Evolutionary conservation across 73 alveolate species (phyloP).

Genomic region (Breviolum minutum): DNA sequence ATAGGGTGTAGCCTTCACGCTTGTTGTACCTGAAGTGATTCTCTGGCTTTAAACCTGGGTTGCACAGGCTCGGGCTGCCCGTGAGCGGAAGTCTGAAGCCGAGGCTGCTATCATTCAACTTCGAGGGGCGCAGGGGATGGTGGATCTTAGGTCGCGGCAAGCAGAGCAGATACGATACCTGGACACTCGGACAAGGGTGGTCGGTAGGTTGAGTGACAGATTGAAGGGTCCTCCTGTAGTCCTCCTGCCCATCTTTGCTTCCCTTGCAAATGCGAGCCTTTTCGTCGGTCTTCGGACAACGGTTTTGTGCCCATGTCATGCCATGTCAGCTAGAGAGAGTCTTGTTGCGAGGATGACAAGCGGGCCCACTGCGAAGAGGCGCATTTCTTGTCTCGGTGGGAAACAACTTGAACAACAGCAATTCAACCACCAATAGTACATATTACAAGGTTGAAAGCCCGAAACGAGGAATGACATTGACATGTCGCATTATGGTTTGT

Average conservation of each 20-base stretch:
- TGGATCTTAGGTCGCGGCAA: constrained; percentile 38
- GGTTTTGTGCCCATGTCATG: neutral
- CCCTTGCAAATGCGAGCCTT: too few relatives aligned
- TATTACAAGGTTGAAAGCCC: too few relatives aligned
- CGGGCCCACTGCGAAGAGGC: constrained; percentile 63
- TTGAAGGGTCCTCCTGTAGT: too few relatives aligned
- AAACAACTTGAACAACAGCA: neutral
- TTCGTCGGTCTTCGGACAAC: neutral
- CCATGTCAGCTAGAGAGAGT: neutral
- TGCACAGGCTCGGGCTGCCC: constrained; percentile 15
- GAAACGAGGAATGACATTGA: too few relatives aligned
- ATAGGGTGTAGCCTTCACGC: too few relatives aligned
- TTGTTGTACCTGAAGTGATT: too few relatives aligned
- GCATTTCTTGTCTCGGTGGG: neutral
- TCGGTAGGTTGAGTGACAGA: neutral
- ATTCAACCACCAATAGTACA: neutral
- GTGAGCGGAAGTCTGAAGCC: constrained; percentile 10
- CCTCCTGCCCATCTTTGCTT: too few relatives aligned
- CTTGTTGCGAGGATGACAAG: constrained; percentile 36
- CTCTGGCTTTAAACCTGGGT: too few relatives aligned
- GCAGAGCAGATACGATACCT: constrained; percentile 43
- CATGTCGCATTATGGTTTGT: neutral
- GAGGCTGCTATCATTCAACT: neutral
- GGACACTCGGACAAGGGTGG: neutral
- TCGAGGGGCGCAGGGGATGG: neutral